Conservation (phyloP, 2,329 filamentous ascomycete species). For the Aspergillus transmontanensis region DNA sequence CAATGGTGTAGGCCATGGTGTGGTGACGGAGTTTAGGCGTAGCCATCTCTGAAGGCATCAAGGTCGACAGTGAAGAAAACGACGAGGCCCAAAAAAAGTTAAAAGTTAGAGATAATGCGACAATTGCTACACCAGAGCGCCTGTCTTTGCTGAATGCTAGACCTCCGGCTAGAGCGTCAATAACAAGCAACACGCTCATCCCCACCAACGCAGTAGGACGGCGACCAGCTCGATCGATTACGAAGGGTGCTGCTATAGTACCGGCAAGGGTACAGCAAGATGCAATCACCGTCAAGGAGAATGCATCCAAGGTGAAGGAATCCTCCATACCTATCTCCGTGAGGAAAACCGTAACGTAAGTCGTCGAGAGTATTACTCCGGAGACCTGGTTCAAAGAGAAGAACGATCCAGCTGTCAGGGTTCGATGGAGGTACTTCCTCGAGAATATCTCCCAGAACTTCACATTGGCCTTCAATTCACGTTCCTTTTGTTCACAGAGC, state of each 20-base stretch:
- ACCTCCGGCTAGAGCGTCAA: conserved; percentile 36
- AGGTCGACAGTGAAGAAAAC: conserved; percentile 37
- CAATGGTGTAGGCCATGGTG: conserved; percentile 41
- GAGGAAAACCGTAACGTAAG: conserved; percentile 43
- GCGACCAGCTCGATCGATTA: conserved; percentile 39
- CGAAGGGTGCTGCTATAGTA: conserved; percentile 37
- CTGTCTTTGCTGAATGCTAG: conserved; percentile 34
- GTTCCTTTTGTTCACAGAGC: conserved; percentile 29
- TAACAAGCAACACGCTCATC: conserved; percentile 36
- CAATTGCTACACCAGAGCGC: conserved; percentile 30
- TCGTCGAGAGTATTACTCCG: conserved; percentile 40
- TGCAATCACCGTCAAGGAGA: conserved; percentile 39
- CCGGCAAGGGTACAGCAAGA: conserved; percentile 40
- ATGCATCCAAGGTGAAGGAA: conserved; percentile 18
- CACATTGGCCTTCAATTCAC: conserved; percentile 25
- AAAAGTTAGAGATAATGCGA: conserved; percentile 39
- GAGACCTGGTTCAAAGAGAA: conserved; percentile 41
- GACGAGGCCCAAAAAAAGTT: conserved; percentile 43
- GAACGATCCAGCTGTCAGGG: conserved; percentile 38
- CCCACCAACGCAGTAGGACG: conserved; percentile 39
- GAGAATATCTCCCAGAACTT: conserved; percentile 42
- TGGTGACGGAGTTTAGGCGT: conserved; percentile 40
- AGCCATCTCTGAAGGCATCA: conserved; percentile 41
- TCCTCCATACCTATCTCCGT: conserved; percentile 36
- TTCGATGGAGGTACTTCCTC: conserved; percentile 36